These are phyloP conservation scores for Blumeria graminis DNA, from an alignment of 2,329 filamentous ascomycete species.

Conservation along the genomic window DNA sequence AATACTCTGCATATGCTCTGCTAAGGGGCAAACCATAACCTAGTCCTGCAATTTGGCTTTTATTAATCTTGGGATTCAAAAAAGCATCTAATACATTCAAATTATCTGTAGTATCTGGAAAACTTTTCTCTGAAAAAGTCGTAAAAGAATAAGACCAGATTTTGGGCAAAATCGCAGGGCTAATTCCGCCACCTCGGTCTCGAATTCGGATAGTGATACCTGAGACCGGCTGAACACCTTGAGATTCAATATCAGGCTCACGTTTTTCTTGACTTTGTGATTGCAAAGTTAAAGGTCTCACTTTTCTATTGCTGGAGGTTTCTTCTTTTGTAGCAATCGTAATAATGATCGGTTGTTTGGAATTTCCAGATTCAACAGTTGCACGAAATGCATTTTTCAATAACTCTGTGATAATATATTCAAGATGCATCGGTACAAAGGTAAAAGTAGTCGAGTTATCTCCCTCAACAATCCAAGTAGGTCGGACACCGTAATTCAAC, in stretches of 20 bases:
- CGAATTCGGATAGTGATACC: slow-evolving; percentile 89
- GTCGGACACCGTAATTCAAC: slow-evolving; percentile 77
- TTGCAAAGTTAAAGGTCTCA: background rate
- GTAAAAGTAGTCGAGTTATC: slow-evolving; percentile 74
- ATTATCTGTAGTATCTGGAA: slow-evolving; percentile 20
- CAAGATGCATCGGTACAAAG: slow-evolving; percentile 83
- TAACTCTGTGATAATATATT: slow-evolving; percentile 91
- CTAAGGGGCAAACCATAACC: slow-evolving; percentile 83
- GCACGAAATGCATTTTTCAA: slow-evolving; percentile 94
- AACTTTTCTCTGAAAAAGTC: slow-evolving; percentile 50
- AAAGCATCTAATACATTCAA: slow-evolving; percentile 54
- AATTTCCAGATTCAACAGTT: slow-evolving; percentile 62
- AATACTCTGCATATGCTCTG: slow-evolving; percentile 90
- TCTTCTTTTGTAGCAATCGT: slow-evolving; percentile 52
- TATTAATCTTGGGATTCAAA: slow-evolving; percentile 43
- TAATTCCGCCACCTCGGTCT: slow-evolving; percentile 84
- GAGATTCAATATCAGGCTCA: slow-evolving; percentile 22
- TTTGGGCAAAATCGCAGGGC: slow-evolving; percentile 55
- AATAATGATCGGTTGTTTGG: slow-evolving; percentile 63
- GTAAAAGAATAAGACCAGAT: slow-evolving; percentile 98
- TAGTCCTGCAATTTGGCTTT: slow-evolving; percentile 70
- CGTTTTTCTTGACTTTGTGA: background rate
- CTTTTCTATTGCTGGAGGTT: slow-evolving; percentile 2
- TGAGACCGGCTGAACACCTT: slow-evolving; percentile 39
- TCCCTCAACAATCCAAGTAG: slow-evolving; percentile 58